These are phyloP conservation scores for Phytophthora agathidicida DNA, from an alignment of 352 stramenopile species.

Conservation along the genomic window DNA sequence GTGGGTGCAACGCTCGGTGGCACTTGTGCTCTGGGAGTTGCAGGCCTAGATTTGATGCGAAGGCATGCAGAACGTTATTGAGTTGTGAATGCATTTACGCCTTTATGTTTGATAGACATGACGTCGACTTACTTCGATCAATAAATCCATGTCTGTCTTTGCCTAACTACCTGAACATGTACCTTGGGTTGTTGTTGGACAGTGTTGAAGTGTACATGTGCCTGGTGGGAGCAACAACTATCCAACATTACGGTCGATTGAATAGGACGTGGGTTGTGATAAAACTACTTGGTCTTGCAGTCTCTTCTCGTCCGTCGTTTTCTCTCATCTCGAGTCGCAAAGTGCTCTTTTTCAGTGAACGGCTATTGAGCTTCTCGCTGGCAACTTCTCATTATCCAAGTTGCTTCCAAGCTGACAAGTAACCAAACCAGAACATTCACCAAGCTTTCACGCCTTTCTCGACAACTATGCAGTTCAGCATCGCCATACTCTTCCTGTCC, in stretches of 20 bases:
- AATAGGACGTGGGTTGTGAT: background rate
- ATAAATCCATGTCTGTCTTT: no score
- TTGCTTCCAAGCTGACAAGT: conserved; percentile 27
- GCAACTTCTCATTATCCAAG: conserved; percentile 30
- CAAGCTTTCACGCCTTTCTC: background rate
- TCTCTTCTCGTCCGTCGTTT: background rate
- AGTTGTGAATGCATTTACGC: conserved; percentile 20
- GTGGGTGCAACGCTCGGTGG: conserved; percentile 86
- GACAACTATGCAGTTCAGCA: conserved; percentile 20
- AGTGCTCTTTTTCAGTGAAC: conserved; percentile 10
- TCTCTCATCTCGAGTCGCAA: no score
- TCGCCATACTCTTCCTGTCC: conserved; percentile 22
- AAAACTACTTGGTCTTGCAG: no score
- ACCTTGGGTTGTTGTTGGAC: no score
- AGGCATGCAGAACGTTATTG: no score
- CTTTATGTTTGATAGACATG: conserved; percentile 2
- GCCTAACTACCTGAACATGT: no score
- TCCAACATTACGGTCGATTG: no score
- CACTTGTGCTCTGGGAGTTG: conserved; percentile 82
- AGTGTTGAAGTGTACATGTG: no score
- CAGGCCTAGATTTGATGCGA: conserved; percentile 30
- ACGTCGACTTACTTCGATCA: background rate
- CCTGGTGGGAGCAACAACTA: no score
- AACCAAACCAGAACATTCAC: conserved; percentile 5
- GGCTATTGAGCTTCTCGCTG: background rate